Evolutionary conservation across 495 filamentous ascomycete species (phyloP).

Genomic region (Xylaria venustula): DNA sequence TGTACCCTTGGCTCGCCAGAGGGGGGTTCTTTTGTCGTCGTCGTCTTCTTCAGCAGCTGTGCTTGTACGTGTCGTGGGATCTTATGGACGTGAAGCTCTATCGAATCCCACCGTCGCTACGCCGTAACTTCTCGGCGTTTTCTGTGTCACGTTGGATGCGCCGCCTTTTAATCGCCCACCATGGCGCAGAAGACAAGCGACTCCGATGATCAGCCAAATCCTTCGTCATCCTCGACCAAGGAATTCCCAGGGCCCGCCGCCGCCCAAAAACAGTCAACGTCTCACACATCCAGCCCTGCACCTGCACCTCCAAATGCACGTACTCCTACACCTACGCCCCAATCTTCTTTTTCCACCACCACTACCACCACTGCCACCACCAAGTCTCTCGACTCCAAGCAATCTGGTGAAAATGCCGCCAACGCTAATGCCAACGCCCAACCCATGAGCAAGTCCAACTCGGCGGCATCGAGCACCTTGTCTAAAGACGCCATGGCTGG

Average conservation of each 20-base stretch:
- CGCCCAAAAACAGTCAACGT: constrained; percentile 26
- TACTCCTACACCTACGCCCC: constrained; percentile 10
- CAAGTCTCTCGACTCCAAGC: constrained; percentile 26
- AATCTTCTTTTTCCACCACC: constrained; percentile 4
- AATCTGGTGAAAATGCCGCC: constrained; percentile 25
- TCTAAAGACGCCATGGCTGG: constrained; percentile 36
- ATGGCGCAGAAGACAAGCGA: constrained; percentile 36
- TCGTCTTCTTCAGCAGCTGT: constrained; percentile 26
- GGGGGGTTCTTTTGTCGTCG: constrained; percentile 23
- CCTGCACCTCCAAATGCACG: constrained; percentile 20
- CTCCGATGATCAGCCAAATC: constrained; percentile 33
- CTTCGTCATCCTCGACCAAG: constrained; percentile 33
- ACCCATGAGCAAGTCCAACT: constrained; percentile 45
- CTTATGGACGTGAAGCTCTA: constrained; percentile 28
- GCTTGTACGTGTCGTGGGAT: constrained; percentile 19
- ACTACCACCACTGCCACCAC: neutral
- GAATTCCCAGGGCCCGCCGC: constrained; percentile 24
- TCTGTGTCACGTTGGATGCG: constrained; percentile 35
- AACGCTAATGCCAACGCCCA: constrained; percentile 28
- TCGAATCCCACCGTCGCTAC: constrained; percentile 19
- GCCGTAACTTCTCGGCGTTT: constrained; percentile 31
- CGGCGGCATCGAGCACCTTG: constrained; percentile 37
- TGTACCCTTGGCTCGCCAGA: constrained; percentile 21
- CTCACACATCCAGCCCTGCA: constrained; percentile 25
- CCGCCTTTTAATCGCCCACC: constrained; percentile 32